A percentile compares a stretch with the other conserved stretches of the same genome.
These are phyloP conservation scores for Sporisorium scitamineum DNA, from an alignment of 1,284 basidiomycete species.

Conservation along the genomic window DNA sequence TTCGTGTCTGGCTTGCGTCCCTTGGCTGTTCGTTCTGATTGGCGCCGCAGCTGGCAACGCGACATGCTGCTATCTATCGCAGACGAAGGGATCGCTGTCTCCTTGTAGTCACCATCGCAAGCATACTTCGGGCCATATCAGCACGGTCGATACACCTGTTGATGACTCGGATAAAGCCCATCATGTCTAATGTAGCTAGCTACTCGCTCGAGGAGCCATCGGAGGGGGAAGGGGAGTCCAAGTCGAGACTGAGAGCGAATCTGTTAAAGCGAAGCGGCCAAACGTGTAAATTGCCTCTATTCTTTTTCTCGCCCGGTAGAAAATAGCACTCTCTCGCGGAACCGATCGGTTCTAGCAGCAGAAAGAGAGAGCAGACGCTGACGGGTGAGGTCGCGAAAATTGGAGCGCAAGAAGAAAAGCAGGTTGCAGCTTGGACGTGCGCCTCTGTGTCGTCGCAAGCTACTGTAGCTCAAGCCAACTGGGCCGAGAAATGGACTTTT, in stretches of 20 bases:
- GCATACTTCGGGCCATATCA: background rate
- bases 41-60: conserved; percentile 12
- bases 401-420: conserved; percentile 23
- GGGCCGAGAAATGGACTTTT: conserved; percentile 8
- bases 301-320: conserved; percentile 20
- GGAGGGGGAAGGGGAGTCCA: no score
- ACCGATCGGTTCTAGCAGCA: conserved; percentile 33
- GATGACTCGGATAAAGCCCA: background rate
- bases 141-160: no score
- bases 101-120: background rate
- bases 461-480: conserved; percentile 12
- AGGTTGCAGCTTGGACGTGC: background rate
- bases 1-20: background rate
- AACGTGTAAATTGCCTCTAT: background rate
- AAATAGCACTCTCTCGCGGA: conserved; percentile 13
- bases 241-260: background rate
- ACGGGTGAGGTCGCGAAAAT: conserved; percentile 33
- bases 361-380: background rate
- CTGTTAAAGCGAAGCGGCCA: background rate
- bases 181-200: background rate
- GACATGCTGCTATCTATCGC: background rate
- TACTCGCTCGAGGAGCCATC: no score
- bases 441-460: conserved; percentile 22
- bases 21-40: conserved; percentile 1
- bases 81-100: background rate